A percentile compares a stretch with the other conserved stretches of the same genome.
phyloP scores from a whole-genome alignment of 2,329 filamentous ascomycete genomes.

The Emergomyces orientalis region DNA sequence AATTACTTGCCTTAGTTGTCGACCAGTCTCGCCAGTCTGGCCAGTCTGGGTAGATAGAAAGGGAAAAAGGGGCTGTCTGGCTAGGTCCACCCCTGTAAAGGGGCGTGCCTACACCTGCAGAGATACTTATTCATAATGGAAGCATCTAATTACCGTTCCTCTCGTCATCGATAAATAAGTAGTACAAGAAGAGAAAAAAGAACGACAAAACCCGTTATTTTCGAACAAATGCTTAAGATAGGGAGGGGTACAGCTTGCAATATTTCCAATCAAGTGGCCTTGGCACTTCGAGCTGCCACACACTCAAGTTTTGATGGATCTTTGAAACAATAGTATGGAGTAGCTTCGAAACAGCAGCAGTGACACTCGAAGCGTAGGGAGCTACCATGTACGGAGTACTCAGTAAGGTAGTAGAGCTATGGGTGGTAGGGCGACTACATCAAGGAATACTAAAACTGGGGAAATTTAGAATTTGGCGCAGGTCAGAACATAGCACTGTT shows the following conservation, averaged over 20 bases:
- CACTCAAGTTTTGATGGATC: not conserved
- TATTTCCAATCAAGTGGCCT: too few species aligned
- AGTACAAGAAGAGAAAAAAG: too few species aligned
- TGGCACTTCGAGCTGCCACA: not conserved
- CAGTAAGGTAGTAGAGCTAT: not conserved
- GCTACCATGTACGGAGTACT: not conserved
- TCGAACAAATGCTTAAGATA: too few species aligned
- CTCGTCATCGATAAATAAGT: too few species aligned
- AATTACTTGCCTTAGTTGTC: not conserved
- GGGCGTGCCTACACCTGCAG: not conserved
- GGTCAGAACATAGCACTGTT: not conserved
- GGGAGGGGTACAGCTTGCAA: too few species aligned
- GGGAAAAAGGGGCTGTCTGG: not conserved
- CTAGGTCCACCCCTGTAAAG: not conserved
- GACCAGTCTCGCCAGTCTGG: not conserved
- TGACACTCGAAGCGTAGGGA: not conserved
- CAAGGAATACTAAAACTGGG: not conserved
- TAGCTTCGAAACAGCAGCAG: not conserved
- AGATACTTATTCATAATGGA: too few species aligned
- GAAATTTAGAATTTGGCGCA: not conserved
- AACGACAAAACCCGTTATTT: too few species aligned
- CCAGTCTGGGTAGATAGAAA: not conserved
- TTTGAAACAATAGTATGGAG: not conserved
- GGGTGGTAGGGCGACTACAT: not conserved
- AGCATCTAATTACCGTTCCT: too few species aligned